Evolutionary conservation across 2,329 filamentous ascomycete genomes (phyloP).

Genomic region (Neoascochyta sp.): DNA sequence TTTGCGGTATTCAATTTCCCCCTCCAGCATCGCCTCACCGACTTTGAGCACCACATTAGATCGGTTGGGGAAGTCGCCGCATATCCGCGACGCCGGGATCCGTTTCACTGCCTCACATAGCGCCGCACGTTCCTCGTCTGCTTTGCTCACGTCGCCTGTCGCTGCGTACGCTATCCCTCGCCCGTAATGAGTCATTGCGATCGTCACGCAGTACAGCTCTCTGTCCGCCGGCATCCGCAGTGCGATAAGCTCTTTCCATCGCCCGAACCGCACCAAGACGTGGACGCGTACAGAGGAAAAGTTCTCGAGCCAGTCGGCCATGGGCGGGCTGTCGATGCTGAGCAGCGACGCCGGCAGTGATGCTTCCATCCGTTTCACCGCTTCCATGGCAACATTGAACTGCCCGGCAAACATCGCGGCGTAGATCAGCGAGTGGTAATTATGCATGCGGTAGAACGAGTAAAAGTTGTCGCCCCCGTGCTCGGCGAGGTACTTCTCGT

Average conservation of each 20-base stretch:
- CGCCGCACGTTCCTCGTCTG: slow-evolving; percentile 48
- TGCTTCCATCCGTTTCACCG: slow-evolving; percentile 56
- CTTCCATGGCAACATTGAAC: slow-evolving; percentile 59
- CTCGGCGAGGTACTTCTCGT: slow-evolving; percentile 61
- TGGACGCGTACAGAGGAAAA: slow-evolving; percentile 67
- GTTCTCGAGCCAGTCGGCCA: slow-evolving; percentile 75
- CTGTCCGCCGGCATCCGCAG: slow-evolving; percentile 56
- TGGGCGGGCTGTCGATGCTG: slow-evolving; percentile 62
- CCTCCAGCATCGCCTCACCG: slow-evolving; percentile 61
- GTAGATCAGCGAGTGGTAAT: slow-evolving; percentile 73
- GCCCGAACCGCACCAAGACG: slow-evolving; percentile 68
- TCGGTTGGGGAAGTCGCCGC: slow-evolving; percentile 63
- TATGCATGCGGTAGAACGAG: slow-evolving; percentile 69
- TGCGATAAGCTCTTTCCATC: slow-evolving; percentile 63
- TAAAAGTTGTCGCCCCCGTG: slow-evolving; percentile 68
- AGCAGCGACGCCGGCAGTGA: slow-evolving; percentile 63
- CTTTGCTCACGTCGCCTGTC: slow-evolving; percentile 52
- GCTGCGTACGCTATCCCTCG: slow-evolving; percentile 65
- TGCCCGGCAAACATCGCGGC: slow-evolving; percentile 74
- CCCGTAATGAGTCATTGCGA: slow-evolving; percentile 65
- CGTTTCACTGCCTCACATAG: slow-evolving; percentile 52
- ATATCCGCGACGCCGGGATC: slow-evolving; percentile 58
- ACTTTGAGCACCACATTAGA: slow-evolving; percentile 62
- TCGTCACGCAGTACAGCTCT: slow-evolving; percentile 65
- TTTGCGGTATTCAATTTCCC: slow-evolving; percentile 68